These are phyloP conservation scores for Viridothelium virens DNA, from an alignment of 495 filamentous ascomycete genomes.

Conservation along the genomic window DNA sequence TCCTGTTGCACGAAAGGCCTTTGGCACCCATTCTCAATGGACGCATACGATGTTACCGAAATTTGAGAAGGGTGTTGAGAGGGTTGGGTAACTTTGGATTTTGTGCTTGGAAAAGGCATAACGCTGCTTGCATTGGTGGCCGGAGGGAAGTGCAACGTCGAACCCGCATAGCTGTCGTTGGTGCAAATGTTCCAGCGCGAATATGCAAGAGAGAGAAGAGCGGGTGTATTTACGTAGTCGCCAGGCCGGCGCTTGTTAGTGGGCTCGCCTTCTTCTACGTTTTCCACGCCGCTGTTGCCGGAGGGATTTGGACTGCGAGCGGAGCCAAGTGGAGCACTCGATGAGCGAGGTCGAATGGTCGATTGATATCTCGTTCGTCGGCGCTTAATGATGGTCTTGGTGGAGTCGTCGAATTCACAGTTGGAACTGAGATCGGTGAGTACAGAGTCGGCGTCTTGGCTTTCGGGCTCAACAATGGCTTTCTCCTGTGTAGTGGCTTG, in stretches of 20 bases:
- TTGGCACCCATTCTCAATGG: conserved; percentile 44
- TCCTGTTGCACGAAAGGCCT: conserved; percentile 76
- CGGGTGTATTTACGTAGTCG: conserved; percentile 52
- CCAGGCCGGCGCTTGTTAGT: conserved; percentile 27
- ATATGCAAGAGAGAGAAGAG: conserved; percentile 62
- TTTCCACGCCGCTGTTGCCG: not conserved
- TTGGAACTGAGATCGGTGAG: conserved; percentile 9
- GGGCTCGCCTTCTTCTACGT: conserved; percentile 27
- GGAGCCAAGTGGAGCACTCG: not conserved
- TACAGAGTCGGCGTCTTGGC: not conserved
- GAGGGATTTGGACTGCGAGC: not conserved
- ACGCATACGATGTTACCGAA: not conserved
- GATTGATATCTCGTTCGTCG: not conserved
- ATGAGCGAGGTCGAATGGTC: not conserved
- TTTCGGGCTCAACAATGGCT: not conserved
- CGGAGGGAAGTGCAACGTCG: not conserved
- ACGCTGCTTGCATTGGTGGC: not conserved
- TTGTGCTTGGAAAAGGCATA: not conserved
- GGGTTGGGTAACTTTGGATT: not conserved
- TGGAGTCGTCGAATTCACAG: conserved; percentile 11
- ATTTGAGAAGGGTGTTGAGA: not conserved
- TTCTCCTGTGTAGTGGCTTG: not conserved
- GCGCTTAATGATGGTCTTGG: conserved; percentile 8
- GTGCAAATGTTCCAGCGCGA: conserved; percentile 81
- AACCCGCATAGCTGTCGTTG: conserved; percentile 32